These are phyloP conservation scores for Periconia sp. DNA, from an alignment of 2,329 filamentous ascomycete genomes.

Conservation along the genomic window DNA sequence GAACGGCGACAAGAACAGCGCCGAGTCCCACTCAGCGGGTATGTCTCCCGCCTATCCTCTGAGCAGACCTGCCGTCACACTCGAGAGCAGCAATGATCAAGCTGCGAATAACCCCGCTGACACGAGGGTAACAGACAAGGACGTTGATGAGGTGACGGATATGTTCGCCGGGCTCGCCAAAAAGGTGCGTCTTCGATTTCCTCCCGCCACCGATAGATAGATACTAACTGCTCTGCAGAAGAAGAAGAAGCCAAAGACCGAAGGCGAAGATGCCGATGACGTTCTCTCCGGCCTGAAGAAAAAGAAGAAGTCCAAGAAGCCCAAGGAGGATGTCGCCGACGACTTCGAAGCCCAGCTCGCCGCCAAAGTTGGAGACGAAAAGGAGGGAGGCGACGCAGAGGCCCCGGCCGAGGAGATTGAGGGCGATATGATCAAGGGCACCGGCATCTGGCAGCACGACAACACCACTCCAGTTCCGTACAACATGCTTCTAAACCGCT, in stretches of 20 bases:
- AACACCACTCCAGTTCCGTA: slow-evolving; percentile 78
- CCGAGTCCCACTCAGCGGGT: slow-evolving; percentile 66
- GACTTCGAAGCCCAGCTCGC: slow-evolving; percentile 71
- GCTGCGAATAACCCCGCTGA: slow-evolving; percentile 14
- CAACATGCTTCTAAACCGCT: slow-evolving; percentile 81
- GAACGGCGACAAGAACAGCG: slow-evolving; percentile 77
- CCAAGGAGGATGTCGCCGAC: slow-evolving; percentile 57
- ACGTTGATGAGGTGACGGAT: slow-evolving; percentile 64
- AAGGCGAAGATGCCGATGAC: slow-evolving; percentile 51
- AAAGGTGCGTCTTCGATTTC: slow-evolving; percentile 46
- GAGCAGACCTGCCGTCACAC: slow-evolving; percentile 2
- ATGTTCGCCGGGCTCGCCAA: slow-evolving; percentile 70
- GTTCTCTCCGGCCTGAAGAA: slow-evolving; percentile 71
- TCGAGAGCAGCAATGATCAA: not conserved
- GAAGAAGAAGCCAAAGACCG: slow-evolving; percentile 64
- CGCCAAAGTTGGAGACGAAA: slow-evolving; percentile 56
- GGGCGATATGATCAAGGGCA: slow-evolving; percentile 84
- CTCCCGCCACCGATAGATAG: not conserved
- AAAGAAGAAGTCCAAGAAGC: slow-evolving; percentile 83
- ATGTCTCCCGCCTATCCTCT: slow-evolving; percentile 5
- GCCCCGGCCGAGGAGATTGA: slow-evolving; percentile 57
- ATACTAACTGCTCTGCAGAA: slow-evolving; percentile 45
- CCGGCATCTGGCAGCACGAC: slow-evolving; percentile 87
- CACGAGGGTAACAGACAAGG: slow-evolving; percentile 48
- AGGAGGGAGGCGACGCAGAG: slow-evolving; percentile 50